Evolutionary conservation across 2,329 filamentous ascomycete genomes (phyloP), one percentile per base, ranked within the genome.

Genomic region (Trichophyton verrucosum): DNA sequence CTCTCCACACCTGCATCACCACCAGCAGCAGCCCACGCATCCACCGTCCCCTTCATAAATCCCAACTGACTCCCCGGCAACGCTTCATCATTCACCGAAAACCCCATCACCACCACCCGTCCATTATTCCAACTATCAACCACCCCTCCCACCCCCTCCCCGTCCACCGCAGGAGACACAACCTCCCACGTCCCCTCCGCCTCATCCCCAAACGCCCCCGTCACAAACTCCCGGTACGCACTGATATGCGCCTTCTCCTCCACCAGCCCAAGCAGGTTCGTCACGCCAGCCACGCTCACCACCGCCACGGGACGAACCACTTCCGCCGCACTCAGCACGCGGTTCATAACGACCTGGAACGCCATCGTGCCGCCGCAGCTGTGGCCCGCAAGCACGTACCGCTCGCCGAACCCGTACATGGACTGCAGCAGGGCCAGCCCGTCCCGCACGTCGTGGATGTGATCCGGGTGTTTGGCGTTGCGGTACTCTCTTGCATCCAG

Each of bases 21-120:
- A 68, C 70, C 70, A 68, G 70, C 67, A 70, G 70, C 66, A 70
- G 78, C 69, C 78, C 78, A 75, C 69, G 75, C 67, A 72, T 79
- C 70, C 76, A 82, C 71, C 71, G 77, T 71, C 71, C 79, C 64
- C 77, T 79, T 67, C 80, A 83, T 77, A 1, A 57, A 67, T 49
- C 72, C 68, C 5, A 69, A 58, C 64, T 78, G 76, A 1, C 61
- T 64, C 51, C 63, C 61, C 66, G 77, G 73, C 7, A 78, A 74
- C 38, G 77, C 65, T 46, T 68, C 70, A 67, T 79, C 77, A 17
- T 72, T 71, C n/a, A 61, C 60, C 3, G 75, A 77, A 60, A 74
- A 71, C 27, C 74, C 75, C 33, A 79, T 62, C 9, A 78, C 68
- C 11, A 71, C 70, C 42, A 75, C 65, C 38, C 67, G 64, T 5